Base-by-base conservation (phyloP, 805 yeast species). In the Saccharomycopsis synnaedendra region DNA sequence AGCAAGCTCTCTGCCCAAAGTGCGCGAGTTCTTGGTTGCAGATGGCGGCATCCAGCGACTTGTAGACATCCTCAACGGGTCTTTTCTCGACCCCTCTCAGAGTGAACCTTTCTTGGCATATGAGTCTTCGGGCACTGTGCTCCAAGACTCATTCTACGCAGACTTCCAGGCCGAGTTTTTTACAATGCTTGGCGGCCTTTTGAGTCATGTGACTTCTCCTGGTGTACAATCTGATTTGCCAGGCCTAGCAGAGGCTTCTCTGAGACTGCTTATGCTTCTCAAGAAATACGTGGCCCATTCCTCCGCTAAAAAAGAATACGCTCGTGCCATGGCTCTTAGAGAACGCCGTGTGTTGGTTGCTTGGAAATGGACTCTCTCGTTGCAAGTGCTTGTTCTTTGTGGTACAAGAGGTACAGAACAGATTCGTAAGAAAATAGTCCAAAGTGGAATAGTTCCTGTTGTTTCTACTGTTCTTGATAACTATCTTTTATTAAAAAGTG, bases 301-400 rank as follows among this genome's bases (percentile, higher is more conserved):
- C 42, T 37, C 34, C 4, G 11, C 11, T 11, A 51, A 51, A 42
- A 44, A 31, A 11, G 27, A 34, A 8, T 42, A 46, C 32, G 38
- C n/a, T 10, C 11, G 36, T 53, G 55, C 3, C 61, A 60, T 51
- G 49, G 58, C 35, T 54, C 64, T 30, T 54, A 57, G 41, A 58
- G 61, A 51, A 67, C 61, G 54, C 66, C 67, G 49, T 55, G 55
- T 47, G 55, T 69, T 86, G 54, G 70, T 83, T n/a, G 89, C 95
- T 0, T 90, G 96, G 96, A 90, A 90, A 66, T 90, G 98, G 98
- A 85, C 95, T 4, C 67, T 90, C 47, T 85, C 97, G 0, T 80
- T 93, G 59, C 98, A 90, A 67, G 89, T 97, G 61, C 67, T 90
- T 48, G 95, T 90, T 1, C 72, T 87, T 48, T 79, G 90, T 19